phyloP scores from a whole-genome alignment of 495 filamentous ascomycete species.

The Rusavskia elegans region DNA sequence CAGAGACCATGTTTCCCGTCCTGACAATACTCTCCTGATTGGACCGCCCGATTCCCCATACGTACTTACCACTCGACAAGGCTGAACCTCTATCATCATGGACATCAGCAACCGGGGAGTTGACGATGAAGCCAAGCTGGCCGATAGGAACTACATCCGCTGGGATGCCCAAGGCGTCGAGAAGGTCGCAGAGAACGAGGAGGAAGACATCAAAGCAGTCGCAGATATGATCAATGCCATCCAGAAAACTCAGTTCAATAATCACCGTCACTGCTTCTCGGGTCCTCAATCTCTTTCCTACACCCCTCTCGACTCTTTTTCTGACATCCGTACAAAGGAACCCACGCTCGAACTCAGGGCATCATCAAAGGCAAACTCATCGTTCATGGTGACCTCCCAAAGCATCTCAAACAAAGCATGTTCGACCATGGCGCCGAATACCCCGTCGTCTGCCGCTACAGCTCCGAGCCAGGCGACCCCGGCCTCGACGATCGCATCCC shows the following conservation, averaged over 20 bases:
- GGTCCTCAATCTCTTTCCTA: constrained; percentile 6
- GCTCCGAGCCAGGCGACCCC: constrained; percentile 26
- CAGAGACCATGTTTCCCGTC: not conserved
- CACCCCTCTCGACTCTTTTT: not conserved
- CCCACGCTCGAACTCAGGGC: constrained; percentile 29
- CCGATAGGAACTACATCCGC: constrained; percentile 21
- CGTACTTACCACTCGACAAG: not conserved
- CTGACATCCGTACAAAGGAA: constrained; percentile 9
- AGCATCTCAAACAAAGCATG: constrained; percentile 27
- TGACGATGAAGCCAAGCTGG: constrained; percentile 3
- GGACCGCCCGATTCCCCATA: not conserved
- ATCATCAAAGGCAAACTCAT: constrained; percentile 29
- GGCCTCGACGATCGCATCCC: constrained; percentile 29
- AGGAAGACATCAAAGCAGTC: constrained; percentile 29
- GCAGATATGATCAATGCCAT: constrained; percentile 31
- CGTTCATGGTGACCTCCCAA: constrained; percentile 22
- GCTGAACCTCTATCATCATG: not conserved
- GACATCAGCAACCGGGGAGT: constrained; percentile 1
- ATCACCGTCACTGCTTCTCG: constrained; percentile 23
- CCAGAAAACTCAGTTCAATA: constrained; percentile 30
- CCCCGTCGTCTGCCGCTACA: constrained; percentile 23
- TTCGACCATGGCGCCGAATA: constrained; percentile 25
- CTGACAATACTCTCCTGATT: not conserved
- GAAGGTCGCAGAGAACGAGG: constrained; percentile 23
- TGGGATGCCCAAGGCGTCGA: constrained; percentile 29